A percentile compares a stretch with the other conserved stretches of the same genome.
Conservation (phyloP, 371 early-diverging fungal species). For the Mucor racemosus region DNA sequence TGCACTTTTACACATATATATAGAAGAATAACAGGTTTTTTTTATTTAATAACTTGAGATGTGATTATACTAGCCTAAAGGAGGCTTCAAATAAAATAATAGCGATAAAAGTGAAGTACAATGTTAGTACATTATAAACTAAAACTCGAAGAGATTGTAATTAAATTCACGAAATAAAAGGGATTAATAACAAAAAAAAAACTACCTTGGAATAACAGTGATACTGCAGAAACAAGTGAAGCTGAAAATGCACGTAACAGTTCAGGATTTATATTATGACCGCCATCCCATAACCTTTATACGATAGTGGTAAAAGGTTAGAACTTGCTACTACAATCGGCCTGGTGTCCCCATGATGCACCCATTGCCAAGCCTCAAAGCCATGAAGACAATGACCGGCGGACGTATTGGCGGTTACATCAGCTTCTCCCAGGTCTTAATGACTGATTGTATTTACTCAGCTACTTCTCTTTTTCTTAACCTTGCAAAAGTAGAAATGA, state of each 20-base stretch:
- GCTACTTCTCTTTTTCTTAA: constrained; percentile 15
- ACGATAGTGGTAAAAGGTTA: constrained; percentile 18
- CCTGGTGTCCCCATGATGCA: constrained; percentile 20
- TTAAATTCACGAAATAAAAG: no score
- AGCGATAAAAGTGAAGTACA: no score
- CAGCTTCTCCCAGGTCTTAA: constrained; percentile 22
- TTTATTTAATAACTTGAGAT: not conserved
- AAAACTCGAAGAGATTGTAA: no score
- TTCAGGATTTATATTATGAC: constrained; percentile 22
- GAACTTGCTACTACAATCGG: constrained; percentile 23
- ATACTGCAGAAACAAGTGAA: constrained; percentile 10
- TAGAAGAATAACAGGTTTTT: not conserved
- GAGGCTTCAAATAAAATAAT: no score
- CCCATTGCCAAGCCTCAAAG: constrained; percentile 20
- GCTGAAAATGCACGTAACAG: constrained; percentile 16
- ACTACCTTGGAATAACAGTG: no score
- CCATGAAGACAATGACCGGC: constrained; percentile 17
- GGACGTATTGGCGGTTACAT: constrained; percentile 22
- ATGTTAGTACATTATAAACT: no score
- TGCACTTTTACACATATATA: not conserved
- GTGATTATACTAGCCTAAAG: no score
- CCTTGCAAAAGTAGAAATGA: constrained; percentile 16
- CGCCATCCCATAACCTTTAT: constrained; percentile 21
- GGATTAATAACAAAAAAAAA: no score
- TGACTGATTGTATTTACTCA: constrained; percentile 17